These are phyloP conservation scores for Elsinoe fawcettii DNA, from an alignment of 2,329 filamentous ascomycete genomes.

Conservation along the genomic window DNA sequence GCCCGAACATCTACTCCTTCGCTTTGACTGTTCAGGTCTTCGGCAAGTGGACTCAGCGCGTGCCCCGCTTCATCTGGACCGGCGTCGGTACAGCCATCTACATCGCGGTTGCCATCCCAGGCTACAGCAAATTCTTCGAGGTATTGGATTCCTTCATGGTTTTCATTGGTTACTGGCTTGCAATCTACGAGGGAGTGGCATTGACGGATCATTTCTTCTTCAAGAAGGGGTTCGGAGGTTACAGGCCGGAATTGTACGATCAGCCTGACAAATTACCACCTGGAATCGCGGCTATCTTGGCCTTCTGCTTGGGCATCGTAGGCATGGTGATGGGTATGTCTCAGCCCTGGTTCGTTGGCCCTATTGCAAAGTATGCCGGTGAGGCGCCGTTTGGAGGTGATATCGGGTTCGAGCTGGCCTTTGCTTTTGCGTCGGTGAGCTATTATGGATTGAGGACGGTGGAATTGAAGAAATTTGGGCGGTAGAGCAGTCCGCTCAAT, in stretches of 20 bases:
- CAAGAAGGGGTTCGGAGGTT: conserved; percentile 53
- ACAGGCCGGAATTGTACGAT: conserved; percentile 53
- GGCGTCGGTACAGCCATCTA: conserved; percentile 55
- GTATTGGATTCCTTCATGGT: conserved; percentile 64
- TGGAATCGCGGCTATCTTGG: conserved; percentile 54
- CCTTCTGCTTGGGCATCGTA: conserved; percentile 56
- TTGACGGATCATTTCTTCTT: conserved; percentile 62
- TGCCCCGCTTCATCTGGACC: conserved; percentile 63
- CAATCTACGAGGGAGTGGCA: conserved; percentile 62
- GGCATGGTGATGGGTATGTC: conserved; percentile 64
- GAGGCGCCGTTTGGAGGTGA: conserved; percentile 47
- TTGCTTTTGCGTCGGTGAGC: conserved; percentile 48
- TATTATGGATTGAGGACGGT: conserved; percentile 47
- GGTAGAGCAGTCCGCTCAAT: conserved; percentile 14
- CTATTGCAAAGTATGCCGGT: conserved; percentile 55
- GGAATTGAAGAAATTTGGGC: conserved; percentile 37
- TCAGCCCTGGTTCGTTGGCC: conserved; percentile 59
- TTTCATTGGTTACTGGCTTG: conserved; percentile 59
- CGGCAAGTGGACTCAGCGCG: conserved; percentile 47
- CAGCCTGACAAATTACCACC: conserved; percentile 51
- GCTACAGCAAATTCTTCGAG: conserved; percentile 56
- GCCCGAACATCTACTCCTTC: conserved; percentile 53
- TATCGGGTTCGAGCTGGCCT: conserved; percentile 54
- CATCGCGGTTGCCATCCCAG: conserved; percentile 62
- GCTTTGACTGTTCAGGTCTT: conserved; percentile 61